Evolutionary conservation across 768 basidiomycete genomes (phyloP).

Genomic region (Rhodocollybia butyracea): DNA sequence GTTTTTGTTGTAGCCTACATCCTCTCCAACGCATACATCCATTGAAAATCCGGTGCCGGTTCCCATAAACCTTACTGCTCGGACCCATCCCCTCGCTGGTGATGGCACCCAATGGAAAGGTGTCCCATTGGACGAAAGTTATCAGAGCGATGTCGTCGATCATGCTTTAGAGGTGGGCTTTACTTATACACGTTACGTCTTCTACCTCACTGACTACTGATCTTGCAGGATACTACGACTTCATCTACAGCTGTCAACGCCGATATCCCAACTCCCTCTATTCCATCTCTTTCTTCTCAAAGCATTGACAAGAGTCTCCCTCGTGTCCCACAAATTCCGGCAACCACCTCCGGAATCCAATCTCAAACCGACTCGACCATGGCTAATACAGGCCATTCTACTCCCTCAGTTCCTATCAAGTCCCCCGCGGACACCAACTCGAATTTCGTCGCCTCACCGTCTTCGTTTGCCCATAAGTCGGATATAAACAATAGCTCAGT

Average conservation of each 20-base stretch:
- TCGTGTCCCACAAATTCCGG: no score
- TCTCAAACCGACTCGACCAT: not conserved
- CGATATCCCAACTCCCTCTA: conserved; percentile 28
- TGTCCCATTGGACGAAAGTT: conserved; percentile 2
- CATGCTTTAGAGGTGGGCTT: not conserved
- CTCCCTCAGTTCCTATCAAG: not conserved
- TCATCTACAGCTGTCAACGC: conserved; percentile 26
- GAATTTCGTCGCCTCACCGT: not conserved
- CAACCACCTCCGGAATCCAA: no score
- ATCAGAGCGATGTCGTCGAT: not conserved
- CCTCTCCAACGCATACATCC: not conserved
- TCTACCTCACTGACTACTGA: not conserved
- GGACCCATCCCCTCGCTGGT: conserved; percentile 5
- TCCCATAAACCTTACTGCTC: not conserved
- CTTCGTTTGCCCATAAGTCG: no score
- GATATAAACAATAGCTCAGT: no score
- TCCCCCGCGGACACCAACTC: not conserved
- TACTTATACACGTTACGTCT: not conserved
- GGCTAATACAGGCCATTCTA: not conserved
- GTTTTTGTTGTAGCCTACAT: not conserved
- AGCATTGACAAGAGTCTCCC: not conserved
- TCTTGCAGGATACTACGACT: not conserved
- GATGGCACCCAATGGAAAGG: conserved; percentile 3
- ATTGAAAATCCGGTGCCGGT: not conserved
- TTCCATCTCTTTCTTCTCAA: no score